Conservation (phyloP, 2,329 filamentous ascomycete species). For the Grosmannia penicillata region DNA sequence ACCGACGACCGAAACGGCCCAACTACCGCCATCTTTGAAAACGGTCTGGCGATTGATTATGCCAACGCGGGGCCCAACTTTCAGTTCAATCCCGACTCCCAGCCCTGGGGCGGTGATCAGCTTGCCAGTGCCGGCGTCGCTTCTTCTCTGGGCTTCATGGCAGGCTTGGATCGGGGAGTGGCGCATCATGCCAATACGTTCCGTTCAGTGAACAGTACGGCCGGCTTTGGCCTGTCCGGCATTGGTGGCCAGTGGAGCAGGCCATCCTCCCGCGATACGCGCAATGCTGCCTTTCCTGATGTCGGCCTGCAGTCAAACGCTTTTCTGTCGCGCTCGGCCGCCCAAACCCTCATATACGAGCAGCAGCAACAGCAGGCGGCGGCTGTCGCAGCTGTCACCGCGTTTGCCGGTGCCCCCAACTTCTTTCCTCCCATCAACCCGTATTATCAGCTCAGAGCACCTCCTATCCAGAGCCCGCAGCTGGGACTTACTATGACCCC, state of each 20-base stretch:
- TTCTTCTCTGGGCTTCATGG: conserved; percentile 16
- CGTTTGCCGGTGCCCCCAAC: background rate
- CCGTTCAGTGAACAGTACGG: conserved; percentile 17
- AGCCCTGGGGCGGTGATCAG: conserved; percentile 23
- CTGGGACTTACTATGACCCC: conserved; percentile 11
- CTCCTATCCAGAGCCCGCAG: conserved; percentile 19
- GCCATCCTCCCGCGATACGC: conserved; percentile 19
- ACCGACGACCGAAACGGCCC: background rate
- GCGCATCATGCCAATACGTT: conserved; percentile 17
- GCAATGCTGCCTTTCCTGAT: conserved; percentile 5
- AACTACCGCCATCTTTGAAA: background rate
- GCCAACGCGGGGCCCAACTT: conserved; percentile 15
- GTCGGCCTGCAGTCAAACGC: background rate
- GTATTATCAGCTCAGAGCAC: conserved; percentile 23
- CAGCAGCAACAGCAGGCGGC: conserved; percentile 3
- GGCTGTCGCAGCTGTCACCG: background rate
- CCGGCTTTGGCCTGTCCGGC: conserved; percentile 3
- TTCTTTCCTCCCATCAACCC: background rate
- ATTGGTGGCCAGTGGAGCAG: conserved; percentile 22
- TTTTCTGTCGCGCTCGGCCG: conserved; percentile 1
- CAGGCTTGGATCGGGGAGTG: conserved; percentile 21
- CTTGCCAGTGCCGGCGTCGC: background rate
- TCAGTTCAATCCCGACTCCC: conserved; percentile 31
- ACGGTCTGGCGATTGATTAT: background rate
- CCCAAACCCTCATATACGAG: conserved; percentile 2